Conservation (phyloP, 768 basidiomycete genomes). For the Lactarius psammicola region DNA sequence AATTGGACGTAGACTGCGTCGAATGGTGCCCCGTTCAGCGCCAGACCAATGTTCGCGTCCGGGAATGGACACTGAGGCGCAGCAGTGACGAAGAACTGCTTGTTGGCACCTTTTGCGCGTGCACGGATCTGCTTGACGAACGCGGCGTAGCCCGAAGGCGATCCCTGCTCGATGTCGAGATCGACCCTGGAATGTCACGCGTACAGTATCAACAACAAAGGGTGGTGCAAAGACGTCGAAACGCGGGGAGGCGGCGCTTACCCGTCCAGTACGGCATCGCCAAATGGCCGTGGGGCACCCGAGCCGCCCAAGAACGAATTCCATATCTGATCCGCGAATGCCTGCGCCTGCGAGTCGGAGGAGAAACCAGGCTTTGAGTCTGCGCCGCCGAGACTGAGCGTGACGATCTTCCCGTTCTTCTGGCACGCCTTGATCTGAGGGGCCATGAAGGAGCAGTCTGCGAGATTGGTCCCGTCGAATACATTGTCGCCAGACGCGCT, state of each 20-base stretch:
- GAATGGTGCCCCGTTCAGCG: slow-evolving; percentile 38
- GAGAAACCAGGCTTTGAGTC: slow-evolving; percentile 43
- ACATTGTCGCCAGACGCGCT: slow-evolving; percentile 40
- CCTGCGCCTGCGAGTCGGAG: slow-evolving; percentile 39
- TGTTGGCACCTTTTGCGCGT: slow-evolving; percentile 37
- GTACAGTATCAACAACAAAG: background rate
- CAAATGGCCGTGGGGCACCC: slow-evolving; percentile 45
- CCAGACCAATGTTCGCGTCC: slow-evolving; percentile 37
- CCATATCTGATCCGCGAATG: slow-evolving; percentile 43
- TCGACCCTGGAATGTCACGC: slow-evolving; percentile 34
- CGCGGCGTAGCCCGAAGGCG: slow-evolving; percentile 36
- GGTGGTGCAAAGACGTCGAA: too few species aligned
- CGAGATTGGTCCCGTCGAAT: slow-evolving; percentile 44
- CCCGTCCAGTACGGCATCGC: slow-evolving; percentile 48
- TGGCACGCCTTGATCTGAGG: slow-evolving; percentile 48
- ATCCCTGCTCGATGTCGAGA: slow-evolving; percentile 42
- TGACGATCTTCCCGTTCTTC: slow-evolving; percentile 47
- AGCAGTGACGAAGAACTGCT: slow-evolving; percentile 40
- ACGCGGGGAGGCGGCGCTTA: slow-evolving; percentile 29
- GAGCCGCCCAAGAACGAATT: slow-evolving; percentile 50
- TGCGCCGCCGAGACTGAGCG: slow-evolving; percentile 50
- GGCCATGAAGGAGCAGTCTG: slow-evolving; percentile 44
- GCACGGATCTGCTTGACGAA: slow-evolving; percentile 41
- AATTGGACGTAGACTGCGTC: slow-evolving; percentile 51
- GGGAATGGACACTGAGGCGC: slow-evolving; percentile 44